Conservation (phyloP, 352 stramenopile species). For the Aphanomyces invadans region DNA sequence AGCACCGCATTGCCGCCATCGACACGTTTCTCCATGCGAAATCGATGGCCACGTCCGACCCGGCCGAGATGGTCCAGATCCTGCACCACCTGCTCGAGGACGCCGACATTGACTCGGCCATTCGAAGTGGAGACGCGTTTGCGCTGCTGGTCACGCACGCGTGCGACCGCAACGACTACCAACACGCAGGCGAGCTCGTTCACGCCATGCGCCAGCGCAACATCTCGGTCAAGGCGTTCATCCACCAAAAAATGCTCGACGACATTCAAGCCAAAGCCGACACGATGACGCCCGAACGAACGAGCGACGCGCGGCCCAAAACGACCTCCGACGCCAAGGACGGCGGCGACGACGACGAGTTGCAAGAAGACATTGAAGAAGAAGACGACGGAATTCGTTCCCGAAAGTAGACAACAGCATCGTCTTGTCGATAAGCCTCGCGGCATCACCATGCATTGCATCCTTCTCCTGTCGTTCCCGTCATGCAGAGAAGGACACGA, state of each 20-base stretch:
- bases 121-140: conserved; percentile 86
- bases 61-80: conserved; percentile 60
- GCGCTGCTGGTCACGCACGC: conserved; percentile 80
- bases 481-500: too few relatives aligned
- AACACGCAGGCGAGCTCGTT: conserved; percentile 60
- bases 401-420: conserved; percentile 13
- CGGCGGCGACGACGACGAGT: conserved; percentile 43
- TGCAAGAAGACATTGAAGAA: conserved; percentile 76
- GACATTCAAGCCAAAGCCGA: conserved; percentile 55
- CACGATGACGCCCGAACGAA: not conserved
- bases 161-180: conserved; percentile 49
- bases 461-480: too few relatives aligned
- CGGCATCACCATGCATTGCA: not conserved
- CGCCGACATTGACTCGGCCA: conserved; percentile 71
- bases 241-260: conserved; percentile 61
- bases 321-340: conserved; percentile 16
- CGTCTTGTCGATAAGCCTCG: not conserved
- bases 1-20: conserved; percentile 63
- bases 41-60: conserved; percentile 49
- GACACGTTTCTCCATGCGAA: conserved; percentile 80
- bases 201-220: conserved; percentile 68
- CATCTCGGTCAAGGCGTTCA: conserved; percentile 60
- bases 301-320: conserved; percentile 3
- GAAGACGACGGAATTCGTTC: conserved; percentile 32
- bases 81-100: conserved; percentile 79